Base-by-base conservation (phyloP, 2,329 filamentous ascomycete genomes). In the Sphaerostilbella broomeana region DNA sequence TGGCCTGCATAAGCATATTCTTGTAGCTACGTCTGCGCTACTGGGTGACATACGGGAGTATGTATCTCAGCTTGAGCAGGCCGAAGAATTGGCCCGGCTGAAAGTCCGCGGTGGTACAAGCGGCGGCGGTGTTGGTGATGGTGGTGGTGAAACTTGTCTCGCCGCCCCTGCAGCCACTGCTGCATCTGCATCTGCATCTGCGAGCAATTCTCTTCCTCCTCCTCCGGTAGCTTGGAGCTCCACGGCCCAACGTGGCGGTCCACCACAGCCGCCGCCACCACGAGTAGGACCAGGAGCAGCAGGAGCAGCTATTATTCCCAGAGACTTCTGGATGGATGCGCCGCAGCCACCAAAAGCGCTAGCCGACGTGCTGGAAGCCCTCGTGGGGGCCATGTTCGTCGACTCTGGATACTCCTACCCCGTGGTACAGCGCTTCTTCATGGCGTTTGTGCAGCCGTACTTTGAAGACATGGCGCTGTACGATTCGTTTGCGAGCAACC, bases 391-490 rank as follows among this genome's bases (percentile, higher is more conserved):
- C 15, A 72, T 95, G 16, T 97, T 97, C 57, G 84, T 98, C 9
- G 92, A 98, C 60, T 84, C 86, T 0, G 69, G 73, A 31, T 97
- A 90, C 62, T 67, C 92, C 54, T 95, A 83, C 59, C 58, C 59
- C 10, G 70, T 79, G 13, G 83, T 97, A 1, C 77, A 84, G 46
- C 56, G 57, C 1, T 97, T 98, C 63, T 95, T 95, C 61, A 62
- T 77, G n/a, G 57, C 53, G 11, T 79, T 89, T 47, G 74, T 97
- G 40, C 72, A 73, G 41, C 80, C 79, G 3, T 95, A 80, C 63
- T 97, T 97, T 57, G 69, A 75, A 36, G 83, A 95, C 59, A 95
- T 97, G 80, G 67, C 71, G 3, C 72, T 92, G 26, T 95, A 95
- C 59, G 88, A 97, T 58, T 77, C 77, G 0, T 95, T 86, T 58